Conservation (phyloP, 257 asterid genomes). For the Anisodus tanguticus region DNA sequence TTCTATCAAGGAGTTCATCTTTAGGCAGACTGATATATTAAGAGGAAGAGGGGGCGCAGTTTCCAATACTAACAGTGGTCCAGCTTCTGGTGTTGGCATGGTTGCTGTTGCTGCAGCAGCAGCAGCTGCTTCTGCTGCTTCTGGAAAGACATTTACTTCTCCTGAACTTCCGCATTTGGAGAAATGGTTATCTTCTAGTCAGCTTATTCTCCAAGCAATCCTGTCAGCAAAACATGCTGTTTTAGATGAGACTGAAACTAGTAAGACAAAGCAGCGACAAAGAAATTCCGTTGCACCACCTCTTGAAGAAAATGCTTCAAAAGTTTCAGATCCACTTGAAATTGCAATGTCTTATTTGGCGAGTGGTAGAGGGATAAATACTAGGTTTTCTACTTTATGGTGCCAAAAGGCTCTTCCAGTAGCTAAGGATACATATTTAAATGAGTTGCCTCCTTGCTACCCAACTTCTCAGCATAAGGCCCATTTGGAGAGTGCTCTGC, state of each 20-base stretch:
- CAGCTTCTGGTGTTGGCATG: constrained; percentile 82
- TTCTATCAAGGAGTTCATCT: constrained; percentile 82
- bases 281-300: constrained; percentile 42
- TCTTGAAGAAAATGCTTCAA: constrained; percentile 45
- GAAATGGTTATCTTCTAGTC: constrained; percentile 77
- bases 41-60: constrained; percentile 78
- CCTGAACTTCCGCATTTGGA: constrained; percentile 85
- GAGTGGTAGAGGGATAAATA: constrained; percentile 57
- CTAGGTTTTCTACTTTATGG: constrained; percentile 79
- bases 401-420: constrained; percentile 85
- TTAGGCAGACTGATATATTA: constrained; percentile 71
- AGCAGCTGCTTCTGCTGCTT: constrained; percentile 84
- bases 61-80: constrained; percentile 55
- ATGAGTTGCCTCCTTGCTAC: constrained; percentile 75
- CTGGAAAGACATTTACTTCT: constrained; percentile 55
- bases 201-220: constrained; percentile 65
- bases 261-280: constrained; percentile 38
- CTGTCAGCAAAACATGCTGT: constrained; percentile 56
- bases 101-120: constrained; percentile 95
- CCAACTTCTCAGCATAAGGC: constrained; percentile 83
- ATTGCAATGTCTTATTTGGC: constrained; percentile 61
- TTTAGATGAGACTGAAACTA: constrained; percentile 41
- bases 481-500: constrained; percentile 71
- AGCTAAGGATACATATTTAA: constrained; percentile 80
- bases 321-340: constrained; percentile 53